Conservation (phyloP, 1,139 yeast genomes). For the Blastobotrys persicus region DNA sequence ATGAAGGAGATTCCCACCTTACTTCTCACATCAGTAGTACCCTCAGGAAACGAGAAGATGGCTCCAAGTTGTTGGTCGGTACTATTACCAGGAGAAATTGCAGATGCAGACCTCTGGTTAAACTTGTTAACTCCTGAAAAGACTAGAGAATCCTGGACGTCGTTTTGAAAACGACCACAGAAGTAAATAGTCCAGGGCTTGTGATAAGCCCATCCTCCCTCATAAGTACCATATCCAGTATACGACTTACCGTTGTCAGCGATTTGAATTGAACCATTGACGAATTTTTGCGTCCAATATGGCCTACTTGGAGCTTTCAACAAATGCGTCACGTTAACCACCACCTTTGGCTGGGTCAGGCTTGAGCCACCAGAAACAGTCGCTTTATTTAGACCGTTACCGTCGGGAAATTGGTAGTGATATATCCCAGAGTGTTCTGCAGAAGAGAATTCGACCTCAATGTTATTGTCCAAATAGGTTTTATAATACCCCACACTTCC, state of each 20-base stretch:
- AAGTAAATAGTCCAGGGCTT: neutral
- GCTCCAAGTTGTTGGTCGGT: neutral
- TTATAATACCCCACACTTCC: neutral
- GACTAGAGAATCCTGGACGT: neutral
- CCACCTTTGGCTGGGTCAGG: neutral
- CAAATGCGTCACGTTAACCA: neutral
- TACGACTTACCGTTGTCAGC: neutral
- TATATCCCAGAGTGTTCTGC: neutral
- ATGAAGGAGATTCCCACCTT: constrained; percentile 41
- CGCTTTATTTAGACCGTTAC: no score
- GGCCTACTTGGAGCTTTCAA: neutral
- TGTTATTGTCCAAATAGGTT: neutral
- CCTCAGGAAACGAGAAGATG: neutral
- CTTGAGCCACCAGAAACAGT: no score
- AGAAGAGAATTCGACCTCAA: neutral
- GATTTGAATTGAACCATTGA: neutral
- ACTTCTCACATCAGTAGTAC: constrained; percentile 21
- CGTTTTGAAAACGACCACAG: neutral
- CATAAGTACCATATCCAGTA: neutral
- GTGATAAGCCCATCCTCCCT: neutral
- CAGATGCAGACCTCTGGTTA: neutral
- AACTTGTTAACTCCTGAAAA: neutral
- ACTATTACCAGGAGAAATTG: neutral
- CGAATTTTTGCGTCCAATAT: neutral
- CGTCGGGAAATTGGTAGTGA: neutral